Base-by-base conservation (phyloP, 192 early-diverging fungal genomes). In the Coemansia sp. region DNA sequence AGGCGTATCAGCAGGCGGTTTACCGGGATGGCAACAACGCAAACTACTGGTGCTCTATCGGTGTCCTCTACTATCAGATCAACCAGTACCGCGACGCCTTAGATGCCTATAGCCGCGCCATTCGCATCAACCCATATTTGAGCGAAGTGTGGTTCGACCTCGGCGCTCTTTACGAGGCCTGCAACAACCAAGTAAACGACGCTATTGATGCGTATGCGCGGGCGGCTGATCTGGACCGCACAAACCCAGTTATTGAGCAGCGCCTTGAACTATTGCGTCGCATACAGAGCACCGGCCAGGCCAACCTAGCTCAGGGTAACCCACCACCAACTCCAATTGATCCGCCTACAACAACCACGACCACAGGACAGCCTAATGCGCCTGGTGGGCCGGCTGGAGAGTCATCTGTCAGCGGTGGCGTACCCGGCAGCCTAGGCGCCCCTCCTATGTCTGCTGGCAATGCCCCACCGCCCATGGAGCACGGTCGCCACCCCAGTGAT, bases 11-110 rank as follows among this genome's bases (percentile, higher is more conserved):
- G 83, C 93, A 96, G 70, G 96, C 96, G 9, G 95, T 99, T 5
- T 88, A 94, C 70, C 88, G 90, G 36, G 96, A 99, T 75, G 91
- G 89, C 13, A 87, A 89, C 51, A 97, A 98, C 65, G 95, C 96
- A 9, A 93, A 90, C 9, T 97, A 97, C 71, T 99, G 97, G 97
- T 97, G 95, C 76, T 97, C 95, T 2, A 99, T 99, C 67, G 97
- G 97, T 53, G 94, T 98, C 0, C 77, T 99, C 5, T 99, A 99
- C 69, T 99, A 91, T 83, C 93, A 97, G 70, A 96, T 97, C 59
- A 94, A 90, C 59, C 77, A 93, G 85, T 95, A 93, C 70, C 83
- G 92, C 10, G 96, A 99, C 73, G 97, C 97, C 0, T 80, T 98
- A 35, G 96, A 99, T 77, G 97, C 97, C 14, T 99, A 98, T 72